Evolutionary conservation across 1,284 basidiomycete genomes (phyloP).

Genomic region (Cryptococcus sp.): DNA sequence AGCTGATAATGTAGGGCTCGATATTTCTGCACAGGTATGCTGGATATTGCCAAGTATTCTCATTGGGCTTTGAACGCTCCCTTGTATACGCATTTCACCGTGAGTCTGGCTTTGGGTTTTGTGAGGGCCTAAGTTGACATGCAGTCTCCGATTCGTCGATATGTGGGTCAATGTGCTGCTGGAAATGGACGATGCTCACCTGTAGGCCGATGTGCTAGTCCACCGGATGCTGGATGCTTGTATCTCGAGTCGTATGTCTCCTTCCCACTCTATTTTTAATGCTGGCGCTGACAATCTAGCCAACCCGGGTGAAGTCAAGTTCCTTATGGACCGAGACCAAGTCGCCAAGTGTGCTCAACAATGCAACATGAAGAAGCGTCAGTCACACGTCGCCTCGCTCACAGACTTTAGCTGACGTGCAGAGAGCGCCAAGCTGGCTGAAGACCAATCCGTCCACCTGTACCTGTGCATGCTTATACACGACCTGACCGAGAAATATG

Average conservation of each 20-base stretch:
- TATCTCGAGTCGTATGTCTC: slow-evolving; percentile 57
- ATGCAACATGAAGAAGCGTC: slow-evolving; percentile 74
- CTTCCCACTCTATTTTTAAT: not conserved
- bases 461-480: slow-evolving; percentile 86
- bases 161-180: slow-evolving; percentile 12
- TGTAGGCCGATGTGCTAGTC: slow-evolving; percentile 78
- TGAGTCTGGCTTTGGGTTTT: slow-evolving; percentile 30
- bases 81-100: slow-evolving; percentile 93
- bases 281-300: slow-evolving; percentile 8
- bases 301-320: slow-evolving; percentile 63
- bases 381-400: slow-evolving; percentile 3
- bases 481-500: slow-evolving; percentile 88
- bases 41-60: slow-evolving; percentile 95
- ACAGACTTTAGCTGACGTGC: not conserved
- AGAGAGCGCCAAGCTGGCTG: slow-evolving; percentile 67
- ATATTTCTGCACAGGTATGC: slow-evolving; percentile 98
- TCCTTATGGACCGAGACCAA: slow-evolving; percentile 93
- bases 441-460: slow-evolving; percentile 93
- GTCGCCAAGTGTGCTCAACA: slow-evolving; percentile 96
- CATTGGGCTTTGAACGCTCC: slow-evolving; percentile 90
- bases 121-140: slow-evolving; percentile 4
- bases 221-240: slow-evolving; percentile 96
- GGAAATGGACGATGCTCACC: slow-evolving; percentile 1
- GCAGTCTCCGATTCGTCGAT: slow-evolving; percentile 71
- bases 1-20: slow-evolving; percentile 58